A percentile compares a stretch with the other conserved stretches of the same genome.
Evolutionary conservation across 805 yeast genomes (phyloP).

Genomic region (Soucietia sequanensis): DNA sequence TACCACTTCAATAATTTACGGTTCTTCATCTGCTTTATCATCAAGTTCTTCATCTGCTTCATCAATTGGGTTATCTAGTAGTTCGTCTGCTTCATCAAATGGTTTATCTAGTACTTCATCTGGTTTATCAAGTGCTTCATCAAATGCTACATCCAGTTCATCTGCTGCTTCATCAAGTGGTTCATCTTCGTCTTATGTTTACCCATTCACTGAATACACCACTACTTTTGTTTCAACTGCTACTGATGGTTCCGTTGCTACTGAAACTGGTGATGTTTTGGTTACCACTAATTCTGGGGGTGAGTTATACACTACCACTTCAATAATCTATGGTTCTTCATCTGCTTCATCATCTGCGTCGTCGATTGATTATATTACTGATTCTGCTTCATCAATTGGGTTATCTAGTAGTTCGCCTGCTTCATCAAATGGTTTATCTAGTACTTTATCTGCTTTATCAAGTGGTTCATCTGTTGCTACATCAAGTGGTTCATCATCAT

Average conservation of each 20-base stretch:
- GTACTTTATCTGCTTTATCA: neutral
- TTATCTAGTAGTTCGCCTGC: no score
- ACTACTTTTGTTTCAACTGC: slow-evolving; percentile 12
- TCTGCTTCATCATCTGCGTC: neutral
- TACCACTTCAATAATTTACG: neutral
- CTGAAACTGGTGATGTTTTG: slow-evolving; percentile 16
- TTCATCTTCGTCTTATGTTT: neutral
- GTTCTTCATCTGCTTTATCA: neutral
- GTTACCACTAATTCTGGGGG: slow-evolving; percentile 13
- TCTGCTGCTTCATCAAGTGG: neutral
- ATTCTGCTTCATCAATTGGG: slow-evolving; percentile 6
- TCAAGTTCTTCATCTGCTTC: no score
- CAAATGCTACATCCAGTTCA: no score
- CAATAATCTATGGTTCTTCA: slow-evolving; percentile 4
- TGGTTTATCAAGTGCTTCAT: no score
- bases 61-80: no score
- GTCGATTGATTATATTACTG: slow-evolving; percentile 3
- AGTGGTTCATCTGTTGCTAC: neutral
- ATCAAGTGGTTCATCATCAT: neutral
- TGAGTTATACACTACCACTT: slow-evolving; percentile 8
- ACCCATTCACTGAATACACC: slow-evolving; percentile 10
- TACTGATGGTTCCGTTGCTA: slow-evolving; percentile 10
- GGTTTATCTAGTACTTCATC: no score
- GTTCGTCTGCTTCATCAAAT: no score
- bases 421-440: no score